These are phyloP conservation scores for Phytophthora cryptogea DNA, from an alignment of 352 stramenopile species.

Conservation along the genomic window DNA sequence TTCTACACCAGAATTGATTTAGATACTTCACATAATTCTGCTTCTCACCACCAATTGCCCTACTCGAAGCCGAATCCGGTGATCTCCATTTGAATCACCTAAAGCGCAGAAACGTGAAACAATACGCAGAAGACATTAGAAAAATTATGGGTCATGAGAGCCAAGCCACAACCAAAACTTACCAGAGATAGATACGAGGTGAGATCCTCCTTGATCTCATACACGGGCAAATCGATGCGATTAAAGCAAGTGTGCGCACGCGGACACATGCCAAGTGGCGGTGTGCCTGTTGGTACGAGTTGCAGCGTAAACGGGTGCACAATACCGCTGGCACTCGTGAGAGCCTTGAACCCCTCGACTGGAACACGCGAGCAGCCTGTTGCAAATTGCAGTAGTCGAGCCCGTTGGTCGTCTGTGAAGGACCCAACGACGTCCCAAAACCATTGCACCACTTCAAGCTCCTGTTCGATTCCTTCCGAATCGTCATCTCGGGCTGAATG, in stretches of 20 bases:
- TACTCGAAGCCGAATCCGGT: slow-evolving; percentile 80
- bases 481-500: slow-evolving; percentile 55
- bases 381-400: slow-evolving; percentile 97
- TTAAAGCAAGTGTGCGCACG: slow-evolving; percentile 91
- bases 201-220: slow-evolving; percentile 85
- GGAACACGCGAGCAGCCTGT: slow-evolving; percentile 96
- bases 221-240: slow-evolving; percentile 84
- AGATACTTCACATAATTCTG: slow-evolving; percentile 26
- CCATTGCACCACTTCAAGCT: slow-evolving; percentile 84
- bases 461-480: slow-evolving; percentile 45
- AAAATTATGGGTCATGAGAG: background rate
- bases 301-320: slow-evolving; percentile 84
- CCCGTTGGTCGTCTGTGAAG: slow-evolving; percentile 93
- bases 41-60: slow-evolving; percentile 9
- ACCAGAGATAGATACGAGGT: slow-evolving; percentile 80
- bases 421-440: slow-evolving; percentile 89
- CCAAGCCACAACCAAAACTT: slow-evolving; percentile 14
- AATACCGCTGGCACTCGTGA: slow-evolving; percentile 82
- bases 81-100: slow-evolving; percentile 88
- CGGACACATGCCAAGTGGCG: slow-evolving; percentile 66
- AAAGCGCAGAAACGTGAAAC: background rate
- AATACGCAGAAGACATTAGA: slow-evolving; percentile 40
- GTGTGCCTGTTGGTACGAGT: slow-evolving; percentile 53
- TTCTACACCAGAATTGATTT: background rate
- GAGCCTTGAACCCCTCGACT: slow-evolving; percentile 79